Conservation (phyloP, 2,329 filamentous ascomycete species). For the Fusarium pseudoanthophilum region DNA sequence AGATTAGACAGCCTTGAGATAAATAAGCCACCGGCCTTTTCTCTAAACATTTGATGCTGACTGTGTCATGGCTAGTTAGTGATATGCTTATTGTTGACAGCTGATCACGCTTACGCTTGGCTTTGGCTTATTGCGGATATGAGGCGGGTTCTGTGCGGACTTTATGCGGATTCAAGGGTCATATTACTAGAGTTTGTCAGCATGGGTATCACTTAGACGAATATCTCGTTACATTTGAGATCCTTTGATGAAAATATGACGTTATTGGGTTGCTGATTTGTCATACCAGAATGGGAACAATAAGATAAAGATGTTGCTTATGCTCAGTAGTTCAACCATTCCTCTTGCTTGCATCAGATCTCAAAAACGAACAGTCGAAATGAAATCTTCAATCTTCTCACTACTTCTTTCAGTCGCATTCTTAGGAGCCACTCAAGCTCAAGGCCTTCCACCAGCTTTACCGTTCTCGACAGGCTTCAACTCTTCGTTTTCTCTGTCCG, state of each 20-base stretch:
- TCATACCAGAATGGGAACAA: not conserved
- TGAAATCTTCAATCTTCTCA: rapidly evolving
- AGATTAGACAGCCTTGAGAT: rapidly evolving
- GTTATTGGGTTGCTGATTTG: not conserved
- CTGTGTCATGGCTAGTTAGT: too few species aligned
- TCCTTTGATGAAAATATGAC: not conserved
- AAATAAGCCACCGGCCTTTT: rapidly evolving
- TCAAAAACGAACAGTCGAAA: not conserved
- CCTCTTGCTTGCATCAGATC: too few species aligned
- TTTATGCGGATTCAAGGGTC: not conserved
- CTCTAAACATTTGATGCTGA: rapidly evolving
- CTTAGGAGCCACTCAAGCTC: not conserved
- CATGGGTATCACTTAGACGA: rapidly evolving
- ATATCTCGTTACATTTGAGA: not conserved
- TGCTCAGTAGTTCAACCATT: too few species aligned
- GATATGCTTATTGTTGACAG: not conserved
- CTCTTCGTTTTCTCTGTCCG: constrained; percentile 20
- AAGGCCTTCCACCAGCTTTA: not conserved
- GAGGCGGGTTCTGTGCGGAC: not conserved
- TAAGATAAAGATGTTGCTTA: not conserved
- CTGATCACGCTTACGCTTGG: not conserved
- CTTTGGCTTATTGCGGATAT: not conserved
- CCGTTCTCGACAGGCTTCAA: constrained; percentile 22
- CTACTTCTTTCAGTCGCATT: rapidly evolving
- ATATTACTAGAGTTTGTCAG: not conserved